Evolutionary conservation across 1,284 basidiomycete genomes (phyloP), one percentile per base, ranked within the genome.

Genomic region (Sanguinoderma infundibulare): DNA sequence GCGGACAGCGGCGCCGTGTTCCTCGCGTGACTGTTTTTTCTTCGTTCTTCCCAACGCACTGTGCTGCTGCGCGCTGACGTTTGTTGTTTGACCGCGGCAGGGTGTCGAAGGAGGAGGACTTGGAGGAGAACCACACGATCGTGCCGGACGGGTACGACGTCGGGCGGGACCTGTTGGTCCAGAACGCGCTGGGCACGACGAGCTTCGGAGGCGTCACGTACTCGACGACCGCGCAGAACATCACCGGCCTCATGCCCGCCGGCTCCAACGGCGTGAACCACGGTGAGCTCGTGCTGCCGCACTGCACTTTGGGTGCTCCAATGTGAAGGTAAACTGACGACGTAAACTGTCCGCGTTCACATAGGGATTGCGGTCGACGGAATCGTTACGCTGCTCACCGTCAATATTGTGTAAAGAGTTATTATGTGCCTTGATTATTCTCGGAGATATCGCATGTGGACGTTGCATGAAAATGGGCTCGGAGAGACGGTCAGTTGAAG

Each of bases 1-100:
- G 86, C 83, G 0, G 67, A 87, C 61, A 86, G 79, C 38, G 83
- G 83, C 1, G 87, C 89, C 8, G 86, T 88, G 79, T 92, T 90
- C 72, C 76, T 90, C 39, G 89, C 87, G 85, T 89, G 73, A 70
- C 85, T n/a, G n/a, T n/a, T n/a, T n/a, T n/a, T n/a, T 59, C 38
- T 9, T n/a, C 42, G 9, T 32, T 14, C n/a, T 14, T 32, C 22
- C 3, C 8, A 22, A 2, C 1, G n/a, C n/a, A n/a, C n/a, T n/a
- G n/a, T n/a, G n/a, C n/a, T n/a, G n/a, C n/a, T n/a, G n/a, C n/a
- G 12, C n/a, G n/a, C n/a, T n/a, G n/a, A n/a, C n/a, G n/a, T n/a
- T n/a, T n/a, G n/a, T n/a, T n/a, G n/a, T n/a, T n/a, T n/a, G n/a
- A n/a, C n/a, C n/a, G n/a, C n/a, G n/a, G n/a, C 57, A 88, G 85